A percentile compares a stretch with the other conserved stretches of the same genome.
Conservation (phyloP, 306 rosid genomes). For the Benincasa hispida region DNA sequence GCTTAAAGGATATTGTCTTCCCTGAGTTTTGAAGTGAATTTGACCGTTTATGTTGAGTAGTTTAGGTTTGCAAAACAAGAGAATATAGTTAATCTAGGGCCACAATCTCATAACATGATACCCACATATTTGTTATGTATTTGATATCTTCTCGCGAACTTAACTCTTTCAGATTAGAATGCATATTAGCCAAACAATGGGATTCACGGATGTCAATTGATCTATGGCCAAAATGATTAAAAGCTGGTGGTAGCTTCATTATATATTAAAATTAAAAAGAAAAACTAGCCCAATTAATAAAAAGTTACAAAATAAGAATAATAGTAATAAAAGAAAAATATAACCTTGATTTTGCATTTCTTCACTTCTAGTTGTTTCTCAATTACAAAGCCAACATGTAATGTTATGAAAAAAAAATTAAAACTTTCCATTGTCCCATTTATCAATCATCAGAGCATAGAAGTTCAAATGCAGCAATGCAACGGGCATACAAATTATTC, state of each 20-base stretch:
- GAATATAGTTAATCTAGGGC: too few species aligned
- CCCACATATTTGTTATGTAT: too few species aligned
- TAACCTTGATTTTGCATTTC: too few species aligned
- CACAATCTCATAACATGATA: too few species aligned
- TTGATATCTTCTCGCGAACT: too few species aligned
- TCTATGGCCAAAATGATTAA: neutral
- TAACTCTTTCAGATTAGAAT: too few species aligned
- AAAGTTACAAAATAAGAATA: too few species aligned
- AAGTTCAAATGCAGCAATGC: neutral
- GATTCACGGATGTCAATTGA: neutral
- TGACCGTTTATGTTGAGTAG: too few species aligned
- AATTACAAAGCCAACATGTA: conserved; percentile 76
- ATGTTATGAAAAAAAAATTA: neutral
- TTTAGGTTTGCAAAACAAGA: too few species aligned
- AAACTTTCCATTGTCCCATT: neutral
- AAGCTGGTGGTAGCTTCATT: neutral
- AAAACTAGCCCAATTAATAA: neutral
- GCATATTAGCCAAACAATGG: neutral
- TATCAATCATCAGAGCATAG: neutral
- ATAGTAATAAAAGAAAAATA: too few species aligned
- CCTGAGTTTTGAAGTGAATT: too few species aligned
- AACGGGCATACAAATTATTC: neutral
- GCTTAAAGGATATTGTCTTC: too few species aligned
- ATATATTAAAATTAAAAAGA: neutral
- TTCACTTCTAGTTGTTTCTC: conserved; percentile 85